These are phyloP conservation scores for Sphaerulina populicola DNA, from an alignment of 2,329 filamentous ascomycete genomes.

Conservation along the genomic window DNA sequence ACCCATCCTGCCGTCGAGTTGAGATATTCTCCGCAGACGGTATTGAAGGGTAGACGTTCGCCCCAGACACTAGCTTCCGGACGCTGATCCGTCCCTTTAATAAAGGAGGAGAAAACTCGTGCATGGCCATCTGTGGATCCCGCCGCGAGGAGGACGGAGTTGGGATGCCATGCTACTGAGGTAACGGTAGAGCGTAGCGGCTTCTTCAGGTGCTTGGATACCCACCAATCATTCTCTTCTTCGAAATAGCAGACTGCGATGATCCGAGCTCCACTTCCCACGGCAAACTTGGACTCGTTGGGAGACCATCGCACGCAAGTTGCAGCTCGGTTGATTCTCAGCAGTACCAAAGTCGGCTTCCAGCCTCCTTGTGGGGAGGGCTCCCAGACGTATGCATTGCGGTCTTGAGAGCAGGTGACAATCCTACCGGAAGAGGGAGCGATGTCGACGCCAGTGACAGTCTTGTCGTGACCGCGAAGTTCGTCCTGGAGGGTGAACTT, in stretches of 20 bases:
- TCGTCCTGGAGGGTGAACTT: slow-evolving; percentile 81
- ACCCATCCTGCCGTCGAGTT: slow-evolving; percentile 98
- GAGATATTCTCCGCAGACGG: slow-evolving; percentile 89
- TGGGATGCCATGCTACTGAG: slow-evolving; percentile 91
- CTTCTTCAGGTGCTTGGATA: slow-evolving; percentile 98
- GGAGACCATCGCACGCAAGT: slow-evolving; percentile 97
- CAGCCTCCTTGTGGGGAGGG: slow-evolving; percentile 79
- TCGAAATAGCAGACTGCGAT: slow-evolving; percentile 99
- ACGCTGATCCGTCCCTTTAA: slow-evolving; percentile 84
- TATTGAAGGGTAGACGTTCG: slow-evolving; percentile 93
- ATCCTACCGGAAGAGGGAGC: slow-evolving; percentile 84
- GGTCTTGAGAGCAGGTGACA: slow-evolving; percentile 95
- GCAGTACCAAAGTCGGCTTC: slow-evolving; percentile 92
- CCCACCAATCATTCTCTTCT: slow-evolving; percentile 99
- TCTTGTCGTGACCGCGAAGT: slow-evolving; percentile 94
- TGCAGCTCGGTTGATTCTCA: slow-evolving; percentile 92
- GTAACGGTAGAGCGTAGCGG: slow-evolving; percentile 96
- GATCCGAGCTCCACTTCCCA: slow-evolving; percentile 88
- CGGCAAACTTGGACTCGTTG: slow-evolving; percentile 93
- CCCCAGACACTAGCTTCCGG: slow-evolving; percentile 88
- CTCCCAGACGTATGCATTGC: slow-evolving; percentile 97
- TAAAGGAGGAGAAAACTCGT: slow-evolving; percentile 86
- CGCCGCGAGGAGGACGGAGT: slow-evolving; percentile 87
- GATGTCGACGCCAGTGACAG: slow-evolving; percentile 91
- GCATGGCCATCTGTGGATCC: slow-evolving; percentile 97